Percentiles rank a stretch among this genome's conserved stretches.
Evolutionary conservation across 2,329 filamentous ascomycete genomes (phyloP).

Genomic region (Arthrobotrys musiformis): DNA sequence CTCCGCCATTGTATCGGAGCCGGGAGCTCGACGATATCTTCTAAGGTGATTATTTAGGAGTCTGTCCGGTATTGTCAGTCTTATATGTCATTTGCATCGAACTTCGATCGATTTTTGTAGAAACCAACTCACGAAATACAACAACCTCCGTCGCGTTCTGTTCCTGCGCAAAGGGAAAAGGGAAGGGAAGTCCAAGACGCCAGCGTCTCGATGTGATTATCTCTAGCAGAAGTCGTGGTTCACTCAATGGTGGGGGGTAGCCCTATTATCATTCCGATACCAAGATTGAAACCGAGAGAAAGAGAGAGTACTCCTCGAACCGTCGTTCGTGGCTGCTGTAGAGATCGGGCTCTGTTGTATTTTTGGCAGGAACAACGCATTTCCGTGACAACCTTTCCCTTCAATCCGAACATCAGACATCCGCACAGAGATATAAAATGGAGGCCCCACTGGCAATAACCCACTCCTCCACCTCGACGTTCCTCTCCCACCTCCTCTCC

Average conservation of each 20-base stretch:
- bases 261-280: not conserved
- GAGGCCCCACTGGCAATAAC: not conserved
- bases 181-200: not conserved
- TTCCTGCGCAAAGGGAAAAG: not conserved
- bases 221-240: not conserved
- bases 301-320: no score
- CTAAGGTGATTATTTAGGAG: not conserved
- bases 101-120: not conserved
- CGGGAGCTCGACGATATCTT: slow-evolving; percentile 4
- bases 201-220: not conserved
- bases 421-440: not conserved
- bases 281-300: not conserved
- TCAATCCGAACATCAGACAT: not conserved
- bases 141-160: slow-evolving; percentile 3
- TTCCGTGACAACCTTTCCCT: no score
- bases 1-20: slow-evolving; percentile 15
- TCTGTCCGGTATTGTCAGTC: not conserved
- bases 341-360: no score
- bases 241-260: not conserved
- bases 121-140: slow-evolving; percentile 53
- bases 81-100: no score
- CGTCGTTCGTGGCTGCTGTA: no score
- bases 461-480: not conserved
- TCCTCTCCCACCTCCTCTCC: slow-evolving; percentile 11
- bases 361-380: no score